Conservation (phyloP, 1,139 yeast genomes). For the Yamadazyma kanchanaburiensis region DNA sequence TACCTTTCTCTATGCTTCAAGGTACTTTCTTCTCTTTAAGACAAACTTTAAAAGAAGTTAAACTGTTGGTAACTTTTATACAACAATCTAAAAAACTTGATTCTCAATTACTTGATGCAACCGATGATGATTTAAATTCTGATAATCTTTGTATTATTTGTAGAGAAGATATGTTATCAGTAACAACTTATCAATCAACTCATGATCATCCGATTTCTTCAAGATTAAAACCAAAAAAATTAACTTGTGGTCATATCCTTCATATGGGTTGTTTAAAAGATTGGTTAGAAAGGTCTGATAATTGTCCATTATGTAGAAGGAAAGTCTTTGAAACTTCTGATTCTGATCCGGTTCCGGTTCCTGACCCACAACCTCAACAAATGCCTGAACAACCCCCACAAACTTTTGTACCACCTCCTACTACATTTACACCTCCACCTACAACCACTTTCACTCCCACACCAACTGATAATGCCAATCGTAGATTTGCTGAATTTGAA, state of each 20-base stretch:
- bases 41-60: constrained; percentile 46
- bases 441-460: too few species aligned
- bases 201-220: constrained; percentile 22
- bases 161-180: constrained; percentile 70
- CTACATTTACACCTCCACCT: constrained; percentile 1
- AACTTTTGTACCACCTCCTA: constrained; percentile 3
- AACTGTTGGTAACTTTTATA: constrained; percentile 52
- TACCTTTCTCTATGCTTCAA: constrained; percentile 67
- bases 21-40: constrained; percentile 59
- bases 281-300: constrained; percentile 90
- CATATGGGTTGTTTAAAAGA: constrained; percentile 89
- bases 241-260: constrained; percentile 81
- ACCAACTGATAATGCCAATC: constrained; percentile 1
- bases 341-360: constrained; percentile 5
- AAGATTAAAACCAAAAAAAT: constrained; percentile 66
- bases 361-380: constrained; percentile 3
- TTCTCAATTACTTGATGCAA: constrained; percentile 57
- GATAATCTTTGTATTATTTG: constrained; percentile 77
- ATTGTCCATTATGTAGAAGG: constrained; percentile 87
- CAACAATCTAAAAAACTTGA: constrained; percentile 68
- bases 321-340: constrained; percentile 46
- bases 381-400: constrained; percentile 3
- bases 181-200: constrained; percentile 24
- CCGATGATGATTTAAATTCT: constrained; percentile 58
- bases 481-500: constrained; percentile 9